Evolutionary conservation across 2,329 filamentous ascomycete species (phyloP), one percentile per base, ranked within the genome.

Genomic region (Plenodomus biglobosus): DNA sequence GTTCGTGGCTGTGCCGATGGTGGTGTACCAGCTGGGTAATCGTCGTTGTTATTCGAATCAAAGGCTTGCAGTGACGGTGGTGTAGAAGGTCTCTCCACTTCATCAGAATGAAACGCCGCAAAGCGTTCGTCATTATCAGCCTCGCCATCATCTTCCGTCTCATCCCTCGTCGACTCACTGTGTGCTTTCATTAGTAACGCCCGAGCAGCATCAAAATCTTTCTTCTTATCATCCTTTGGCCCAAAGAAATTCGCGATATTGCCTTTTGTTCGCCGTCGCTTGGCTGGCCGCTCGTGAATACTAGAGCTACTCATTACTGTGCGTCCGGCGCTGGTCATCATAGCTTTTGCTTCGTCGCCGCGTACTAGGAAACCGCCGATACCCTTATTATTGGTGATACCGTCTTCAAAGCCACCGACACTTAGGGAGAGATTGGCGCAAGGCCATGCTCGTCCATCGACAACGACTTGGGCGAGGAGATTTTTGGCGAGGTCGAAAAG

Each of bases 361-460:
- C 80, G 86, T 20, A 96, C 77, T n/a, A 99, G 77, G 65, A 96
- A 97, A 1, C 83, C 80, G 38, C 87, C 86, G 58, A 99, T 97
- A 27, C 87, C 89, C 77, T 85, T 86, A 65, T 96, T 97, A 4
- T 89, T 87, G 35, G 80, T 84, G 48, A 92, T 77, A 2, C 90
- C 88, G 56, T 96, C 91, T 69, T 97, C 92, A 56, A 97, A 96
- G 0, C 90, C 92, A n/a, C 85, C 86, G 19, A 97, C 90, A 55
- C 87, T 92, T 38, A 97, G 75, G 48, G 89, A 94, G 8, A 99
- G 77, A 65, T 96, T 94, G n/a, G 85, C 79, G 67, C 94, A 97
- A 6, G 94, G 94, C 90, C 91, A 97, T 15, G 88, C 85, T 42
- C 80, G 78, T 1, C 89, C 90, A 57, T 95, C 90, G 1, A 82